Base-by-base conservation (phyloP, 2,329 filamentous ascomycete species). In the Sporothrix curviconia region DNA sequence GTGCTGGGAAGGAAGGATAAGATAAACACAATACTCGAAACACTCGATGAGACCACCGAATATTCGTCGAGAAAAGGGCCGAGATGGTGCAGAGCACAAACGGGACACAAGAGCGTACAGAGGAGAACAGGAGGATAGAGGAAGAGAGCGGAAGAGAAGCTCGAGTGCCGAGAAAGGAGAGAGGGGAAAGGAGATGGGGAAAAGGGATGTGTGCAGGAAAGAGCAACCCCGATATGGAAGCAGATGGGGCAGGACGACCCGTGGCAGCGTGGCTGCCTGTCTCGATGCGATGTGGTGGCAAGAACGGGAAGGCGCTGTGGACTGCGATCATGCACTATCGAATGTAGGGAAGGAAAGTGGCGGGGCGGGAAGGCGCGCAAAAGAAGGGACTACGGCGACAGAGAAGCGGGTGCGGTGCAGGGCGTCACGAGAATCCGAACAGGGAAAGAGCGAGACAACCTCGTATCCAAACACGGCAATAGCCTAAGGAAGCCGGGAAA, bases 261-360 rank as follows among this genome's bases (percentile, higher is more conserved):
- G 25, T 32, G 24, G 37, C 25, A 25, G 25, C 15, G 30, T 42
- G 24, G 50, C 24, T 24, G 37, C 50, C 36, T 22, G 14, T 19
- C 15, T 19, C 25, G 28, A 28, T 14, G 24, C 36, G 46, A 19
- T 19, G 34, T 24, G 4, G 50, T 53, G 50, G 50, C 50, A 42
- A 42, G 37, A 42, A 34, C 51, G 51, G 30, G n/a, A 37, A 12
- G 51, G 17, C n/a, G 37, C n/a, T n/a, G n/a, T n/a, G 22, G 22
- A 36, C 49, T 40, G 40, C 40, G 49, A 52, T 39, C 28, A 40
- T 30, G 34, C 49, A 30, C 49, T 52, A 49, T 19, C 12, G 17
- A 24, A 40, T 52, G 36, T 36, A 30, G 34, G 40, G 36, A 40
- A 52, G 49, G 49, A n/a, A 52, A 19, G 49, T 19, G 34, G 49